A percentile compares a stretch with the other conserved stretches of the same genome.
Conservation (phyloP, 352 stramenopile genomes). For the Pythium rishiriense region DNA sequence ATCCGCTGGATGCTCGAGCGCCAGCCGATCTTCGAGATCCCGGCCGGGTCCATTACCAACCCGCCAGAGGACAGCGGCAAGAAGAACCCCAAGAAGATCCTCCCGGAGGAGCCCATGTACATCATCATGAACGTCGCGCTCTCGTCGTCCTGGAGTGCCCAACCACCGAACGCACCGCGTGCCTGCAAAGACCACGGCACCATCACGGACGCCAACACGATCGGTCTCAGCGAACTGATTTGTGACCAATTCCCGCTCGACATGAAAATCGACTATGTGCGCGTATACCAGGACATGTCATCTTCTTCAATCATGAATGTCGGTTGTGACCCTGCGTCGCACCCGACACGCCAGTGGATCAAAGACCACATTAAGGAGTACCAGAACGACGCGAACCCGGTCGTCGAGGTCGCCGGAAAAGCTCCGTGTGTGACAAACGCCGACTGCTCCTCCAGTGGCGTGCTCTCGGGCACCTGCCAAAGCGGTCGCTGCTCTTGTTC, state of each 20-base stretch:
- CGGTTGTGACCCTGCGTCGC: constrained; percentile 53
- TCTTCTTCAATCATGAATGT: constrained; percentile 29
- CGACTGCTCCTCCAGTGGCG: constrained; percentile 45
- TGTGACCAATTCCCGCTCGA: constrained; percentile 63
- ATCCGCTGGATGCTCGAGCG: constrained; percentile 58
- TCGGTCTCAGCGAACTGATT: constrained; percentile 58
- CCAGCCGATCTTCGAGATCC: constrained; percentile 58
- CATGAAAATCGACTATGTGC: constrained; percentile 76
- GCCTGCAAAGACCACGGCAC: constrained; percentile 41
- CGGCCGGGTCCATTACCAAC: constrained; percentile 42
- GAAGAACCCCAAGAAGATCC: constrained; percentile 54
- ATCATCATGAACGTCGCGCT: constrained; percentile 66
- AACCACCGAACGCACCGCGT: constrained; percentile 41
- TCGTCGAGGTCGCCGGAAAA: constrained; percentile 49
- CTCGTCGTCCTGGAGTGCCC: constrained; percentile 43
- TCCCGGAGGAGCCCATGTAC: constrained; percentile 68
- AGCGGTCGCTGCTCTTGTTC: background rate
- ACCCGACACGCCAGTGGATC: constrained; percentile 78
- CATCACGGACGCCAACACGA: constrained; percentile 33
- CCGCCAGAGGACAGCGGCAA: constrained; percentile 41
- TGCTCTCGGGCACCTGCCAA: background rate
- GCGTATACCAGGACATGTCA: constrained; percentile 63
- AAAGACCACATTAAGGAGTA: constrained; percentile 72
- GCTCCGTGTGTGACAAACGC: constrained; percentile 46
- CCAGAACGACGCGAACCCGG: constrained; percentile 55